Conservation (phyloP, 2,329 filamentous ascomycete genomes). For the Ilyonectria destructans region DNA sequence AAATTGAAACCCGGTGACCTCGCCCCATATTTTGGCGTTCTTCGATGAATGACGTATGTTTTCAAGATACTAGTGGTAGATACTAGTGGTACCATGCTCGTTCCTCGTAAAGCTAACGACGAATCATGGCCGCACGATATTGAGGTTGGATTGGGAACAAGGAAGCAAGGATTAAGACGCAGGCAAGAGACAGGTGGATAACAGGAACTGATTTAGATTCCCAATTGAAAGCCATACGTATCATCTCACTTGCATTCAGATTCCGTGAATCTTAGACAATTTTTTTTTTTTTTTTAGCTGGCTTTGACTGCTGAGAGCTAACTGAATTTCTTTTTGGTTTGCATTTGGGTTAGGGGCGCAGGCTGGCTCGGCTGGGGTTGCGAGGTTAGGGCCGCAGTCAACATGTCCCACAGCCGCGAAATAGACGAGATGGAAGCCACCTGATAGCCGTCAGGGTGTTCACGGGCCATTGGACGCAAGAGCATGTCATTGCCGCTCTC, state of each 20-base stretch:
- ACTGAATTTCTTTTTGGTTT: too few species aligned
- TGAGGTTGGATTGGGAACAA: too few species aligned
- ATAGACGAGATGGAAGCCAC: not conserved
- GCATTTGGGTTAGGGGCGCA: not conserved
- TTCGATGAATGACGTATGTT: not conserved
- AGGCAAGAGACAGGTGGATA: too few species aligned
- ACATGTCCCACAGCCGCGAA: not conserved
- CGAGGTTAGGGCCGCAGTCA: not conserved
- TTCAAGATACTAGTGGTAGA: not conserved
- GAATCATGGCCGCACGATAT: not conserved
- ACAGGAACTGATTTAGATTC: too few species aligned
- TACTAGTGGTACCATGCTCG: not conserved
- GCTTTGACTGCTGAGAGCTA: too few species aligned
- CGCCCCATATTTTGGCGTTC: not conserved
- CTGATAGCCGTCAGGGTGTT: not conserved
- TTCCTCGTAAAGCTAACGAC: not conserved
- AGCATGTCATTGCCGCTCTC: constrained; percentile 1
- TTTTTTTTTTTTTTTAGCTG: too few species aligned
- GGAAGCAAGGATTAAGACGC: too few species aligned
- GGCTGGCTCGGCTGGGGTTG: not conserved
- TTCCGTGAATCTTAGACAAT: too few species aligned
- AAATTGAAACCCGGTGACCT: not conserved
- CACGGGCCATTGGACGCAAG: not conserved
- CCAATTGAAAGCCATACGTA: too few species aligned
- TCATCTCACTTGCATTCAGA: too few species aligned